Base-by-base conservation (phyloP, 192 early-diverging fungal species). In the Glomus cerebriforme region DNA sequence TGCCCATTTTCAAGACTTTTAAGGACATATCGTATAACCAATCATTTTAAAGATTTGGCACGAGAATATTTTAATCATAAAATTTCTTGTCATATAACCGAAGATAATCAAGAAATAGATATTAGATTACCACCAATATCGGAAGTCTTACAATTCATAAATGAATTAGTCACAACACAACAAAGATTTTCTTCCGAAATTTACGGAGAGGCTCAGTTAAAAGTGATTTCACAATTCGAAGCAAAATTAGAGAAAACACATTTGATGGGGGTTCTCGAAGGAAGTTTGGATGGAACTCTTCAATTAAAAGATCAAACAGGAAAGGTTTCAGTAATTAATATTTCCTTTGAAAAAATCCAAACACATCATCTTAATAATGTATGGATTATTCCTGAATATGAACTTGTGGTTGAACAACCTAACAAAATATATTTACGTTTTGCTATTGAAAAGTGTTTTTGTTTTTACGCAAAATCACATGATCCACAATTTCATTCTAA, bases 341-440 rank as follows among this genome's bases (percentile, higher is more conserved):
- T 49, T 3, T 47, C 35, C 22, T 49, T 72, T 13, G 39, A 43
- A 49, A 49, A 72, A 32, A 49, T 72, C 5, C 70, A 47, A 1
- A 49, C 70, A 8, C 39, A 47, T 49, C 70, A 72, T 54, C 32
- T 72, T 43, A 49, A 49, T 31, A 43, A 27, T 47, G 27, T 69
- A 35, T 69, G 67, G 67, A n/a, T 69, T 24, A 35, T 72, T 47
- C 37, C 39, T 47, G 39, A 72, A 24, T 72, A 27, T 54, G 70
- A 72, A 17, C 4, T 72, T 15, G 70, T 47, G 6, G 9, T 72
- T 45, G 70, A 49, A 72, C 22, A 26, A 29, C 70, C 10, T 27
- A 8, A 9, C 10, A 72, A 72, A 72, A 13, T 24, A 12, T 39
- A 72, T 27, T 45, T 72, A 45, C 70, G 39, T 34, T 49, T 72